Evolutionary conservation across 208 protist genomes (phyloP).

Genomic region (Crithidia bombi): DNA sequence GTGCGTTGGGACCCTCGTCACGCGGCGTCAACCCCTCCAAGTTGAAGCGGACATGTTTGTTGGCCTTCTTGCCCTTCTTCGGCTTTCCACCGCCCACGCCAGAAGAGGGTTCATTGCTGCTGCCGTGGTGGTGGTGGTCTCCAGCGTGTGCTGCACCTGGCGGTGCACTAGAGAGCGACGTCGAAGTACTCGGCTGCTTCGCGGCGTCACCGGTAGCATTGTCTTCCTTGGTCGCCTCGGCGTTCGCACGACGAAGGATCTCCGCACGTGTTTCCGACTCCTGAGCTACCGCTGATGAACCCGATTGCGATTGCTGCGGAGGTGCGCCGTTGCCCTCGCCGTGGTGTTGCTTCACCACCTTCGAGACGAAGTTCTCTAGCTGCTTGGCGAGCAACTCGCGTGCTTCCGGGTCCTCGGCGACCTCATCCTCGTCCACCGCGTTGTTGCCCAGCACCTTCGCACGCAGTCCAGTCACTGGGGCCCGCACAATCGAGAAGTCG

Average conservation of each 20-base stretch:
- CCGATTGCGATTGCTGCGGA: neutral
- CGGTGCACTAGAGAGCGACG: neutral
- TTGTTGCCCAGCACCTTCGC: slow-evolving; percentile 33
- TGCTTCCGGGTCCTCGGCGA: slow-evolving; percentile 33
- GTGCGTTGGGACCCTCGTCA: slow-evolving; percentile 15
- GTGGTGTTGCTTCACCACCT: slow-evolving; percentile 27
- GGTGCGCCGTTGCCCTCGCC: neutral
- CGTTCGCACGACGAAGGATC: slow-evolving; percentile 15
- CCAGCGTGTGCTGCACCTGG: neutral
- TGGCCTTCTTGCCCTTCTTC: neutral
- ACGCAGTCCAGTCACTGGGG: slow-evolving; percentile 28
- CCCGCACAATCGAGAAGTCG: slow-evolving; percentile 31
- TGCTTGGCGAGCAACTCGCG: slow-evolving; percentile 17
- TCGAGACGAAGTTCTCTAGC: slow-evolving; percentile 26
- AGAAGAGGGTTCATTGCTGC: neutral
- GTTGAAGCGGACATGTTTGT: slow-evolving; percentile 15
- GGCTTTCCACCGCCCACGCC: neutral
- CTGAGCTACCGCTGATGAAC: neutral
- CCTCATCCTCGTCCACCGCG: slow-evolving; percentile 33
- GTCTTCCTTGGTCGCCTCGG: neutral
- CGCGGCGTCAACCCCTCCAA: slow-evolving; percentile 9
- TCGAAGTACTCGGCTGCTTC: neutral
- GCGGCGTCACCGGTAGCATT: neutral
- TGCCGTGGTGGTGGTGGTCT: neutral
- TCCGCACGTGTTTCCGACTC: slow-evolving; percentile 1